Evolutionary conservation across 2,329 filamentous ascomycete species (phyloP).

Genomic region (Anthostomella pinea): DNA sequence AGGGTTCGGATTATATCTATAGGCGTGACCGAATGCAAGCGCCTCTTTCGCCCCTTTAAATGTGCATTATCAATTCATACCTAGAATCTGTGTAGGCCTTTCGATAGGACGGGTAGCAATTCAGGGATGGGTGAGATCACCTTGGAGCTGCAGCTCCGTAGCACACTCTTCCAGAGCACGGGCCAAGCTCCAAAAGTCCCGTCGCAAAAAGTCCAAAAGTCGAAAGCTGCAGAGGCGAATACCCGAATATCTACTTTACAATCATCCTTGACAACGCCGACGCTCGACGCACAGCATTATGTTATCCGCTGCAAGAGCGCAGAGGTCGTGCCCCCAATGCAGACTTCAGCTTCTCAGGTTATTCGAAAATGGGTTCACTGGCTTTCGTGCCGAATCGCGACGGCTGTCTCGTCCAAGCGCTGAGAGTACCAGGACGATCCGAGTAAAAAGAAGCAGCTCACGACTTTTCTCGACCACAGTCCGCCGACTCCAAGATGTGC

Average conservation of each 20-base stretch:
- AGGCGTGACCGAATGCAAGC: no score
- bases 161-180: neutral
- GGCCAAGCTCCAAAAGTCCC: conserved; percentile 4
- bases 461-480: conserved; percentile 26
- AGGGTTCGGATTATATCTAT: conserved; percentile 5
- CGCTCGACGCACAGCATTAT: conserved; percentile 22
- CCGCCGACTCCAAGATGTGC: conserved; percentile 16
- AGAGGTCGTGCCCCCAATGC: conserved; percentile 37
- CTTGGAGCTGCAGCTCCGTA: no score
- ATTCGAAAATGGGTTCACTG: conserved; percentile 35
- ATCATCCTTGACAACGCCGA: neutral
- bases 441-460: conserved; percentile 9
- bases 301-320: conserved; percentile 38
- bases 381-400: conserved; percentile 18
- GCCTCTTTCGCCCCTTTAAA: no score
- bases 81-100: no score
- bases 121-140: no score
- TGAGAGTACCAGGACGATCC: conserved; percentile 8
- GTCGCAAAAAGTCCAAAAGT: conserved; percentile 4
- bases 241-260: conserved; percentile 6
- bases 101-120: no score
- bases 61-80: no score
- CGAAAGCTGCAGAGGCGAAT: conserved; percentile 2
- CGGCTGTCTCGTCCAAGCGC: conserved; percentile 11
- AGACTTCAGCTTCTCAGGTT: conserved; percentile 36